Evolutionary conservation across 1,284 basidiomycete species (phyloP).

Genomic region (Trametes sp.): DNA sequence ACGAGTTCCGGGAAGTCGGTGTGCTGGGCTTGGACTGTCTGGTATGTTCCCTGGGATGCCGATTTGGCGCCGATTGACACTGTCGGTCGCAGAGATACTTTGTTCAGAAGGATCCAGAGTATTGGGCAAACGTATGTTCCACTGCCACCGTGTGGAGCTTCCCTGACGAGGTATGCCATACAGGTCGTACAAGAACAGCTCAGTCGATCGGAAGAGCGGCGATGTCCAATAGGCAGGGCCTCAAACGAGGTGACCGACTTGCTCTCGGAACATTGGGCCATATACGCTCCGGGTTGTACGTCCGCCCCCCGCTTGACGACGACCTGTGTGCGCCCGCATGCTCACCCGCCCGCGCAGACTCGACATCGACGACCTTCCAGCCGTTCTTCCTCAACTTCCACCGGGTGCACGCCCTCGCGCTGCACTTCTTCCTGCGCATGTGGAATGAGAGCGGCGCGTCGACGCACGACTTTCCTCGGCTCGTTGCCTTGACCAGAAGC

Average conservation of each 20-base stretch:
- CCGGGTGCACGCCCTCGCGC: conserved; percentile 83
- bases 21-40: conserved; percentile 88
- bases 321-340: not conserved
- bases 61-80: not conserved
- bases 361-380: conserved; percentile 84
- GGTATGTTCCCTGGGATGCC: conserved; percentile 50
- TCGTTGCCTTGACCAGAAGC: conserved; percentile 85
- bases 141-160: not conserved
- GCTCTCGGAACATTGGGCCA: conserved; percentile 87
- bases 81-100: conserved; percentile 53
- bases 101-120: conserved; percentile 65
- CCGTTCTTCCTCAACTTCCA: conserved; percentile 92
- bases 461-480: conserved; percentile 80
- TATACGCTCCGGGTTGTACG: conserved; percentile 80
- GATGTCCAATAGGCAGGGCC: conserved; percentile 88
- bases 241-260: conserved; percentile 90
- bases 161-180: not conserved
- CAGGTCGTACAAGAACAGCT: conserved; percentile 88
- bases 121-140: conserved; percentile 78
- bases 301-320: conserved; percentile 27
- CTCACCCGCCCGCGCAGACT: conserved; percentile 51
- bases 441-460: conserved; percentile 94
- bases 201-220: conserved; percentile 76
- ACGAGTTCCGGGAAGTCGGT: conserved; percentile 87
- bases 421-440: conserved; percentile 93